phyloP scores from a whole-genome alignment of 2,329 filamentous ascomycete genomes.

The Didymella glomerata region DNA sequence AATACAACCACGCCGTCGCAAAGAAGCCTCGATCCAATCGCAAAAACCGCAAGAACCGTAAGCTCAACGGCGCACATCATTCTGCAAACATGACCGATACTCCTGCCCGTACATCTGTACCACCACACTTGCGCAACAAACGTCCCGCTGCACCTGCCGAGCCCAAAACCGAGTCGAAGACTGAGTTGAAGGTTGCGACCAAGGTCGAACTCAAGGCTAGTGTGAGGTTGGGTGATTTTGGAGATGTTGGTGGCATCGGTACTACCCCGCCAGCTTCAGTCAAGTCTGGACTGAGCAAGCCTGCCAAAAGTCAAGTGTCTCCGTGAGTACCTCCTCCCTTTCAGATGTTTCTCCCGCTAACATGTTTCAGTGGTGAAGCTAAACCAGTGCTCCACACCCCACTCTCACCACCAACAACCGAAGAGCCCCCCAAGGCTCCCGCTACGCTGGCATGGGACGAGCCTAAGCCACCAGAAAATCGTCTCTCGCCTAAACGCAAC shows the following conservation, averaged over 20 bases:
- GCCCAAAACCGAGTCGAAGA: not conserved
- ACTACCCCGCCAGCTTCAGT: conserved; percentile 14
- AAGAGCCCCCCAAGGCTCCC: not conserved
- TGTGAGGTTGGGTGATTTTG: conserved; percentile 8
- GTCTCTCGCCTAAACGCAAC: conserved; percentile 10
- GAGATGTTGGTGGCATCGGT: not conserved
- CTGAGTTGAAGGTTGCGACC: not conserved
- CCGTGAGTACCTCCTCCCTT: conserved; percentile 1
- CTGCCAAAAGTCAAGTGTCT: not conserved
- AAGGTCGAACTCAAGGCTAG: too few relatives aligned
- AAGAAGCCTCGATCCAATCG: not conserved
- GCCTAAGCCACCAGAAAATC: conserved; percentile 7
- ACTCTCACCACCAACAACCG: conserved; percentile 16
- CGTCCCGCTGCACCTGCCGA: not conserved
- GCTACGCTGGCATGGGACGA: conserved; percentile 24
- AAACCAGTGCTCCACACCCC: not conserved
- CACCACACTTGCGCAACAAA: conserved; percentile 40
- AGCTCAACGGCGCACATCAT: not conserved
- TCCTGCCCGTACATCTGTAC: conserved; percentile 26
- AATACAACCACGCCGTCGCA: not conserved
- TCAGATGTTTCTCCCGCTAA: not conserved
- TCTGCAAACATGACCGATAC: conserved; percentile 12
- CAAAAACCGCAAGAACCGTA: not conserved
- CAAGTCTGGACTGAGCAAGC: conserved; percentile 16
- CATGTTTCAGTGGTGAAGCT: not conserved